Evolutionary conservation across 192 early-diverging fungal genomes (phyloP), one percentile per base, ranked within the genome.

Genomic region (Coemansia sp.): DNA sequence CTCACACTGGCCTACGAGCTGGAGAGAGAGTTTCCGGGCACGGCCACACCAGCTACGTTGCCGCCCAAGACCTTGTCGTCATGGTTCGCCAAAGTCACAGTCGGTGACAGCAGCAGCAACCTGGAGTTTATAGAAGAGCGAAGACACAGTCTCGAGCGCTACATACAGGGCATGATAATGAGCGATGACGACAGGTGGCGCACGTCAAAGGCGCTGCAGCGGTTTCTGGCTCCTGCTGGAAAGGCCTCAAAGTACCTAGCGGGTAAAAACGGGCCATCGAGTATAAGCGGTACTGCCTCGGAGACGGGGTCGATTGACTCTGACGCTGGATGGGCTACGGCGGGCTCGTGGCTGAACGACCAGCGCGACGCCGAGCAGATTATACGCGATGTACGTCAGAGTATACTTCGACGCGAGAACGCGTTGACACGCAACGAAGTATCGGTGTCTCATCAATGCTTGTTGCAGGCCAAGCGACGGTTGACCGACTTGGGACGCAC

Each of bases 321-420:
- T 1, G 64, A 71, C 39, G 52, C 34, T 18, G 50, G 73, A 58
- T 65, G 73, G 76, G 87, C 82, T 57, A 93, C 89, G 13, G 86
- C 89, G 13, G 89, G 91, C 50, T 87, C 84, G 12, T 96, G 94
- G 94, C 77, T 94, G 36, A 89, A 89, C 53, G 93, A 93, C 64
- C 88, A 83, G 52, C 85, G 86, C 34, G 72, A 83, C 6, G 77
- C 90, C 14, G 86, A 88, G 38, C 77, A 83, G 28, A 70, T 86
- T 2, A 82, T 88, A 10, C 84, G 89, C 11, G 90, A 93, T 37
- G 86, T 93, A 23, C 85, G 94, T 1, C 85, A 91, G 3, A 78
- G 89, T 60, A 82, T 93, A 36, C 85, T 90, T 39, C 75, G 85
- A 35, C 89, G 92, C 2, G 91, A 92, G 48, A 88, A 85, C n/a